Conservation (phyloP, 805 yeast species). For the Tetrapisispora pingtungensis region DNA sequence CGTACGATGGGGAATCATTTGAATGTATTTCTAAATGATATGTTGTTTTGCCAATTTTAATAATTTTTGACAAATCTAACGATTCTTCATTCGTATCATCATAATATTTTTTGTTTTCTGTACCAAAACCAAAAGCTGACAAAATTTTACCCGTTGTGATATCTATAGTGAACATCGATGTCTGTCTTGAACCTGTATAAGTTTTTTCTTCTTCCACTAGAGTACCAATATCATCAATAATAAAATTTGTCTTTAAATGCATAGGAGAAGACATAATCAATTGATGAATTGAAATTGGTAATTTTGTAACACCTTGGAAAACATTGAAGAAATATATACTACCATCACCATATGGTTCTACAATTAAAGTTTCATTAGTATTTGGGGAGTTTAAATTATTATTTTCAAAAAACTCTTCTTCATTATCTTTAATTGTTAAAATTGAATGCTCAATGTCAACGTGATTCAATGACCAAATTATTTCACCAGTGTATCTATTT, state of each 20-base stretch:
- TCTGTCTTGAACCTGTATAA: slow-evolving; percentile 74
- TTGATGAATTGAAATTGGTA: slow-evolving; percentile 72
- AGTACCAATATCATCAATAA: slow-evolving; percentile 36
- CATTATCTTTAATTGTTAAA: slow-evolving; percentile 11
- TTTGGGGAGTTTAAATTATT: not conserved
- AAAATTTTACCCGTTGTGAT: slow-evolving; percentile 64
- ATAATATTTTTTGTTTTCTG: slow-evolving; percentile 21
- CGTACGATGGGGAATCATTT: slow-evolving; percentile 62
- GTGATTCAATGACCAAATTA: slow-evolving; percentile 67
- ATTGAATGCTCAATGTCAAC: slow-evolving; percentile 12
- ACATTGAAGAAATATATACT: slow-evolving; percentile 70
- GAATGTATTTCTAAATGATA: slow-evolving; percentile 73
- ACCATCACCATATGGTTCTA: slow-evolving; percentile 86
- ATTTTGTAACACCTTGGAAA: slow-evolving; percentile 60
- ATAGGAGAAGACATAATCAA: slow-evolving; percentile 80
- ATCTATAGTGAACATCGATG: slow-evolving; percentile 68
- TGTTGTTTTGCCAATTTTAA: slow-evolving; percentile 61
- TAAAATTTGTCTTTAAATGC: slow-evolving; percentile 38
- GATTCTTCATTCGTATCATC: slow-evolving; percentile 4
- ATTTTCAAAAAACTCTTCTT: slow-evolving; percentile 6
- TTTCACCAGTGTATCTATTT: slow-evolving; percentile 61
- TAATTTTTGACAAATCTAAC: slow-evolving; percentile 28
- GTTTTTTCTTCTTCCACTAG: slow-evolving; percentile 53
- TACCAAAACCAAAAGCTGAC: slow-evolving; percentile 54
- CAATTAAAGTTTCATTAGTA: slow-evolving; percentile 55